A percentile compares a stretch with the other conserved stretches of the same genome.
Conservation (phyloP, 768 basidiomycete species). For the Paxillus ammoniavirescens region DNA sequence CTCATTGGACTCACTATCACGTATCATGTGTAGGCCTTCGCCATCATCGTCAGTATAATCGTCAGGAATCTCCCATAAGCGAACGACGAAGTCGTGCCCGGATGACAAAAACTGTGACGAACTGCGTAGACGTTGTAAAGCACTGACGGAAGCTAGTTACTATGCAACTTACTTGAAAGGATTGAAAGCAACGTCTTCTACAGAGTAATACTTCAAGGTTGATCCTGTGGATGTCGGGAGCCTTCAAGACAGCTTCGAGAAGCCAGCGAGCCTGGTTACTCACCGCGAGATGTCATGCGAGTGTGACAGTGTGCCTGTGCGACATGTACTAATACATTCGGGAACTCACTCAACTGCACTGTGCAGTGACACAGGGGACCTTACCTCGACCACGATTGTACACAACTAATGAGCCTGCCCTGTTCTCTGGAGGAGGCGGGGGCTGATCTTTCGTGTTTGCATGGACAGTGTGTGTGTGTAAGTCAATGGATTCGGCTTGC, state of each 20-base stretch:
- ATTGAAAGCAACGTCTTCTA: slow-evolving; percentile 56
- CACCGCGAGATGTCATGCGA: slow-evolving; percentile 18
- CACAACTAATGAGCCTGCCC: slow-evolving; percentile 44
- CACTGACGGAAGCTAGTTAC: neutral
- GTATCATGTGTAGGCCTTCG: slow-evolving; percentile 10
- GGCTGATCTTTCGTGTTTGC: slow-evolving; percentile 11
- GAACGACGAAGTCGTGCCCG: slow-evolving; percentile 44
- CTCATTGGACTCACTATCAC: slow-evolving; percentile 12
- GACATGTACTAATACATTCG: slow-evolving; percentile 14
- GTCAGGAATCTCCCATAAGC: slow-evolving; percentile 39
- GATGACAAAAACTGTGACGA: slow-evolving; percentile 43
- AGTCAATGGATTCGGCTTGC: slow-evolving; percentile 20
- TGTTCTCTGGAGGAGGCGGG: slow-evolving; percentile 46
- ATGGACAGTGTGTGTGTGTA: neutral
- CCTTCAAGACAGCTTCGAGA: neutral
- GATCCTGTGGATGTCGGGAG: slow-evolving; percentile 8
- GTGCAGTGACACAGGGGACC: neutral
- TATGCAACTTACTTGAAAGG: slow-evolving; percentile 40
- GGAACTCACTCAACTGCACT: neutral
- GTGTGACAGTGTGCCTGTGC: slow-evolving; percentile 18
- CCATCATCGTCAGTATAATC: slow-evolving; percentile 14
- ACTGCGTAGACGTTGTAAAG: slow-evolving; percentile 26
- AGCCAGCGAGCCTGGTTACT: neutral
- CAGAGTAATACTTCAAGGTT: slow-evolving; percentile 47
- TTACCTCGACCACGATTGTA: slow-evolving; percentile 33